phyloP scores from a whole-genome alignment of 495 filamentous ascomycete genomes.

The Penicillium samsonianum region DNA sequence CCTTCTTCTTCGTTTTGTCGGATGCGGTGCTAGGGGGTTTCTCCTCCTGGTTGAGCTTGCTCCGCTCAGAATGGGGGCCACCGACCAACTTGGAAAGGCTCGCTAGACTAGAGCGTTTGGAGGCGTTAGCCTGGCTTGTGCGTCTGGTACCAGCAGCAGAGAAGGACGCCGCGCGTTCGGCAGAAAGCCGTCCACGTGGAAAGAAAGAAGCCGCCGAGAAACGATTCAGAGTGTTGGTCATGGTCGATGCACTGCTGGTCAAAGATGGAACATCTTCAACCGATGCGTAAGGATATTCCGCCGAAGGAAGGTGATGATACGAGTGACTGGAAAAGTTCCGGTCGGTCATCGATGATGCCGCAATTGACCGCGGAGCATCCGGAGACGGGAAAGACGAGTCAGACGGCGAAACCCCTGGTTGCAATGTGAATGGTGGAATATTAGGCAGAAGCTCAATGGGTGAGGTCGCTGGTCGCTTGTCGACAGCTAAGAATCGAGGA shows the following conservation, averaged over 20 bases:
- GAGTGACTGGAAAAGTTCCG: slow-evolving; percentile 44
- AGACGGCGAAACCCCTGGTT: slow-evolving; percentile 41
- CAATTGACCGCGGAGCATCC: slow-evolving; percentile 56
- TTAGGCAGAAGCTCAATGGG: slow-evolving; percentile 54
- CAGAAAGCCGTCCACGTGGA: slow-evolving; percentile 45
- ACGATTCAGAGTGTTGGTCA: slow-evolving; percentile 61
- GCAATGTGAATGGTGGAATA: slow-evolving; percentile 50
- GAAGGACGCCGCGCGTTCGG: slow-evolving; percentile 68
- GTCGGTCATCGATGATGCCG: slow-evolving; percentile 51
- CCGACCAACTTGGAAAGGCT: slow-evolving; percentile 83
- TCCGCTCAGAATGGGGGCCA: slow-evolving; percentile 73
- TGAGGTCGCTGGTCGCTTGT: slow-evolving; percentile 51
- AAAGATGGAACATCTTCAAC: slow-evolving; percentile 86
- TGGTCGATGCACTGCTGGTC: slow-evolving; percentile 83
- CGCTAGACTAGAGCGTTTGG: slow-evolving; percentile 78
- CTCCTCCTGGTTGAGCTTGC: slow-evolving; percentile 77
- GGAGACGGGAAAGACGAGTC: slow-evolving; percentile 53
- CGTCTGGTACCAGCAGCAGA: slow-evolving; percentile 66
- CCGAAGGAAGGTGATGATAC: slow-evolving; percentile 61
- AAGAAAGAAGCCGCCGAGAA: slow-evolving; percentile 48
- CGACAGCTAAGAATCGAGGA: slow-evolving; percentile 44
- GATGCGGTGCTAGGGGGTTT: slow-evolving; percentile 54
- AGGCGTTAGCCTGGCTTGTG: slow-evolving; percentile 40
- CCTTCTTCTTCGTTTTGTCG: slow-evolving; percentile 69
- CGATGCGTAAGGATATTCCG: slow-evolving; percentile 66